Conservation (phyloP, 352 stramenopile genomes). For the Phytophthora ohioensis region DNA sequence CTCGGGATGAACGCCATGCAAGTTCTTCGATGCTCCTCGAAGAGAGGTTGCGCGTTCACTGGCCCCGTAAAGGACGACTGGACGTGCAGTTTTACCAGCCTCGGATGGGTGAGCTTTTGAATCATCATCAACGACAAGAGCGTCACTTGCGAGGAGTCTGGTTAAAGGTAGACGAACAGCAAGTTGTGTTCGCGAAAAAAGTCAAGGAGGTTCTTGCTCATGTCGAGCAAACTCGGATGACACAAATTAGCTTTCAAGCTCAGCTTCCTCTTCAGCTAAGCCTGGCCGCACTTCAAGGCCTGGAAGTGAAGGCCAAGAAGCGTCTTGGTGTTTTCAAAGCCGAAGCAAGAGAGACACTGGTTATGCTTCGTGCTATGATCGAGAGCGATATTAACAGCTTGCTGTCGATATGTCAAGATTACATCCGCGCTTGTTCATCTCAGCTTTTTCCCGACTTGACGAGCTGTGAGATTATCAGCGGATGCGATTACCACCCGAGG, state of each 20-base stretch:
- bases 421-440: conserved; percentile 54
- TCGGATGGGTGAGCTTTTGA: conserved; percentile 83
- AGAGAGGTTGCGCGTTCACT: conserved; percentile 89
- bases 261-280: conserved; percentile 79
- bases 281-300: conserved; percentile 84
- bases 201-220: conserved; percentile 34
- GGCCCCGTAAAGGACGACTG: conserved; percentile 81
- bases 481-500: conserved; percentile 88
- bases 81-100: conserved; percentile 91
- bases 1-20: conserved; percentile 48
- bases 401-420: conserved; percentile 55
- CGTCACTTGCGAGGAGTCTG: conserved; percentile 68
- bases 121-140: conserved; percentile 78
- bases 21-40: conserved; percentile 67
- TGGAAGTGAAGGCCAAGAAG: conserved; percentile 88
- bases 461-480: conserved; percentile 67
- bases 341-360: conserved; percentile 41
- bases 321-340: conserved; percentile 53
- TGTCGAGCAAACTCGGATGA: conserved; percentile 49
- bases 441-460: conserved; percentile 74
- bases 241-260: conserved; percentile 62
- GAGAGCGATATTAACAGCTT: conserved; percentile 46
- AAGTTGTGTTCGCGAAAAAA: conserved; percentile 55
- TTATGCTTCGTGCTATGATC: conserved; percentile 35
- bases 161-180: conserved; percentile 62